Conservation (phyloP, 805 yeast species). For the Candida verbasci region DNA sequence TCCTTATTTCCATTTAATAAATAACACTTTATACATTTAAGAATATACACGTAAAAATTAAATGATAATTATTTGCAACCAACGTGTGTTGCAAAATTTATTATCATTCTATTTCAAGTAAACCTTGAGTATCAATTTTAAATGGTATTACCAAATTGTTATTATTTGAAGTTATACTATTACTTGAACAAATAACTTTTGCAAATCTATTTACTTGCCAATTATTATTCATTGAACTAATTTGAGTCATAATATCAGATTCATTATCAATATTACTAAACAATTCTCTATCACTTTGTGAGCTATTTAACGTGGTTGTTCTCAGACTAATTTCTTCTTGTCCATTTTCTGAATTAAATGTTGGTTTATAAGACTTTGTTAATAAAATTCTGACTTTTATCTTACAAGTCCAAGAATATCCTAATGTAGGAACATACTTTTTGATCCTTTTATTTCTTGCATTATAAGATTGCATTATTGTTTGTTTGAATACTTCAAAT, state of each 20-base stretch:
- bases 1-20: too few relatives aligned
- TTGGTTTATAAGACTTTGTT: slow-evolving; percentile 26
- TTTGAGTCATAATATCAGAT: too few relatives aligned
- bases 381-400: slow-evolving; percentile 22
- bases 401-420: slow-evolving; percentile 28
- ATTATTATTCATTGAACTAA: slow-evolving; percentile 9
- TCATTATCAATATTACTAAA: too few relatives aligned
- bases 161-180: slow-evolving; percentile 2
- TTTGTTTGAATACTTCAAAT: slow-evolving; percentile 5
- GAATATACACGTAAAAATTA: too few relatives aligned
- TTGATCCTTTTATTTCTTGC: slow-evolving; percentile 12
- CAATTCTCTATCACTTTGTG: too few relatives aligned
- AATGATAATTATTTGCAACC: too few relatives aligned
- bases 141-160: slow-evolving; percentile 12
- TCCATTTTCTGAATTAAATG: slow-evolving; percentile 8
- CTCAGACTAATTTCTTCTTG: not conserved
- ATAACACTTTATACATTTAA: too few relatives aligned
- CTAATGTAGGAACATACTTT: slow-evolving; percentile 27
- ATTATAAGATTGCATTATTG: slow-evolving; percentile 10
- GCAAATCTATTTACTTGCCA: slow-evolving; percentile 26
- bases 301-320: too few relatives aligned
- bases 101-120: too few relatives aligned
- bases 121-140: slow-evolving; percentile 14
- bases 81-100: too few relatives aligned
- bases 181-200: slow-evolving; percentile 15